Evolutionary conservation across 139 green algal genomes (phyloP).

Genomic region (Chlorella sorokiniana): DNA sequence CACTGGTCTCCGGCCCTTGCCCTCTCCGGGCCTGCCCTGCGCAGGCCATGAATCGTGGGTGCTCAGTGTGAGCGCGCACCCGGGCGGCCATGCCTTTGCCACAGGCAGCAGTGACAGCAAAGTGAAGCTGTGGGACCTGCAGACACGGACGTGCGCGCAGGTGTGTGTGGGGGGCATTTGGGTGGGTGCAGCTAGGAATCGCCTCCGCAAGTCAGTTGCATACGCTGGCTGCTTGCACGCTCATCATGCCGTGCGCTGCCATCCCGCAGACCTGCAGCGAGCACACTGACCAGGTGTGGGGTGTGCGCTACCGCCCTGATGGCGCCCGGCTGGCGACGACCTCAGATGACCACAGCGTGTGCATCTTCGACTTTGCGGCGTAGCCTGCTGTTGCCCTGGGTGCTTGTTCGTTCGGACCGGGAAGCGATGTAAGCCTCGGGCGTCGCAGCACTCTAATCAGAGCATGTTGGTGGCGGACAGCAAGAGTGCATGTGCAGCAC

Average conservation of each 20-base stretch:
- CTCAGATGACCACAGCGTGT: slow-evolving; percentile 72
- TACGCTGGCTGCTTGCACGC: not conserved
- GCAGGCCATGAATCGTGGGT: slow-evolving; percentile 92
- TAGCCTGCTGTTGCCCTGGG: not conserved
- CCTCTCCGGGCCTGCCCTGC: not conserved
- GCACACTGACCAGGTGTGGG: slow-evolving; percentile 72
- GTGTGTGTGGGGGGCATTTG: not conserved
- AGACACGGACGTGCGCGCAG: slow-evolving; percentile 71
- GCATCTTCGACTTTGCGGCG: slow-evolving; percentile 52
- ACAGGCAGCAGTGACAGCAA: slow-evolving; percentile 78
- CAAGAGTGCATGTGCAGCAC: no score
- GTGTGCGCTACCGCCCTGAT: slow-evolving; percentile 64
- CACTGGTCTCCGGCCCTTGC: not conserved
- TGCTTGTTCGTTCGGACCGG: no score
- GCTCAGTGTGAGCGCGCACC: slow-evolving; percentile 76
- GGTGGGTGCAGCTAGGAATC: not conserved
- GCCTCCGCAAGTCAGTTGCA: not conserved
- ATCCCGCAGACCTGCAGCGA: slow-evolving; percentile 52
- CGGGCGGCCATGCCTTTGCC: slow-evolving; percentile 68
- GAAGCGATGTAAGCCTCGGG: no score
- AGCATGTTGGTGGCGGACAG: no score
- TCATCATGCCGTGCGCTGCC: not conserved
- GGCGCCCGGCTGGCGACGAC: slow-evolving; percentile 64
- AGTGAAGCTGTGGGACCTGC: slow-evolving; percentile 90
- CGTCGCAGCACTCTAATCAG: no score